phyloP scores from a whole-genome alignment of 2,329 filamentous ascomycete species.

The Endoconidiophora polonica region DNA sequence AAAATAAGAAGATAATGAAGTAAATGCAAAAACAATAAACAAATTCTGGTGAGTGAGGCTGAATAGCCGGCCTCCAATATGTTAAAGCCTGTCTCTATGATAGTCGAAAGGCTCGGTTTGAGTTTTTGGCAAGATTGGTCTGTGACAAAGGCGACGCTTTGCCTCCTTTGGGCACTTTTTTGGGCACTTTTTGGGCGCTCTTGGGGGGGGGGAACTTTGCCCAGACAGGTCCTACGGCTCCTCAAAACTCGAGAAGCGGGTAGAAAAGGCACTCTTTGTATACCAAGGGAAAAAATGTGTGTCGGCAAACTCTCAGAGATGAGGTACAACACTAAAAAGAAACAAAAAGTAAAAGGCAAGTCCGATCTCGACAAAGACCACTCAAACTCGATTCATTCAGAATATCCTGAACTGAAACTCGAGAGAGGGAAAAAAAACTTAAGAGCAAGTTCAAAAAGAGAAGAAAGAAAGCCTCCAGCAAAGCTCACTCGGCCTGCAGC shows the following conservation, averaged over 20 bases:
- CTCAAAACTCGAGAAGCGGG: neutral
- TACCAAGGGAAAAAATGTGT: no score
- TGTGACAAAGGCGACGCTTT: constrained; percentile 1
- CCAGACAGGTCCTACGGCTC: neutral
- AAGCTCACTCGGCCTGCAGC: neutral
- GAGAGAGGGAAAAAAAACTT: neutral
- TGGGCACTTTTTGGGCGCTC: constrained; percentile 7
- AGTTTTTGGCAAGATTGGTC: neutral
- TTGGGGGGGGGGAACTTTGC: neutral
- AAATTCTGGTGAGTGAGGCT: neutral
- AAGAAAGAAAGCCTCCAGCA: neutral
- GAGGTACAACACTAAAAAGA: neutral
- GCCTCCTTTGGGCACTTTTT: neutral
- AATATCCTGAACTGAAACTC: neutral
- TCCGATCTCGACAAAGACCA: no score
- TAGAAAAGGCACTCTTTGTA: no score
- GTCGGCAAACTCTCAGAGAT: neutral
- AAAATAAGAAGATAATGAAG: neutral
- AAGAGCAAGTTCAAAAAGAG: neutral
- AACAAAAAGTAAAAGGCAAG: neutral
- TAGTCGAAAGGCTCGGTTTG: neutral
- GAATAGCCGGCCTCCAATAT: neutral
- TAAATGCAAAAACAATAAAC: no score
- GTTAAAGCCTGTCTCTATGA: neutral
- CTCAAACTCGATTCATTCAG: no score